Evolutionary conservation across 1,139 yeast genomes (phyloP), one percentile per base, ranked within the genome.

Genomic region (Pichia sp.): DNA sequence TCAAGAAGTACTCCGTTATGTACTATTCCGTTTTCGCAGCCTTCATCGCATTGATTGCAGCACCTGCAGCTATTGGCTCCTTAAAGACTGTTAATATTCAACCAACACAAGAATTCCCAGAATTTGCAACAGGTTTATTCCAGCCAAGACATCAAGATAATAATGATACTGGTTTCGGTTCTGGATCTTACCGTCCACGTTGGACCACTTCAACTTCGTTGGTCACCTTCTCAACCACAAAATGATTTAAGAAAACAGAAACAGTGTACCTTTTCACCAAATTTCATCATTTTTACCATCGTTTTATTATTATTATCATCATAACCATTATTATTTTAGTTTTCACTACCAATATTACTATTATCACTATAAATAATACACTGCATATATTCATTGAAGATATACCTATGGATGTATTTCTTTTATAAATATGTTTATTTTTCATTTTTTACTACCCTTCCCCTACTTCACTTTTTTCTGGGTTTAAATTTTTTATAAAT

Each of bases 1-100:
- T 95, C 49, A 86, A 90, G 75, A 91, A 91, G 76, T 95, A 93
- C 78, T 86, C 96, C 63, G 75, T 89, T 29, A 78, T 95, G 70
- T 95, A 85, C 80, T 84, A 90, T 66, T 68, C 76, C 54, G 75
- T 95, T 61, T 75, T 95, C 67, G 68, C 83, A 47, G 67, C 89
- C 62, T 90, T 91, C 68, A 82, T 85, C 63, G 84, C 81, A 51
- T 74, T 92, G 69, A 85, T 95, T 71, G 88, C 85, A 64, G 99
- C 95, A 42, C 99, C 99, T 61, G 97, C 97, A 41, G 95, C 87
- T 41, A 78, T 85, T 42, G 71, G 74, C 47, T 67, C 73, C 30
- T 65, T 76, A 51, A 65, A 73, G 57, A 54, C 63, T 45, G 68
- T 67, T 56, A 63, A 65, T 46, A 58, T 74, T 55, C 73, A 71